phyloP scores from a whole-genome alignment of 2,329 filamentous ascomycete species.

The Calonectria pteridis region DNA sequence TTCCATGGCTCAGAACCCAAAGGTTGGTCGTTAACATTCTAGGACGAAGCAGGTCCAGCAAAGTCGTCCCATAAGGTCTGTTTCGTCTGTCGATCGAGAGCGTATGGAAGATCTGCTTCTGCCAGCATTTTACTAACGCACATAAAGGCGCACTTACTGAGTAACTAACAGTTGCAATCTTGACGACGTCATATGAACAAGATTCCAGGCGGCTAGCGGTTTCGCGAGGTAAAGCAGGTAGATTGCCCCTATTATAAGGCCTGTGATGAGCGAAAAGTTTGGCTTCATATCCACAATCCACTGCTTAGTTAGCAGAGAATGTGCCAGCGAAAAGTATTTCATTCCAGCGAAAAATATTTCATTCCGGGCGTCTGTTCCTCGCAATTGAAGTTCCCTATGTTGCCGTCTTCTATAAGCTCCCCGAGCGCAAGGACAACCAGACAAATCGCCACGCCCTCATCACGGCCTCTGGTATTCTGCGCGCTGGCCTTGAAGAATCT shows the following conservation, averaged over 20 bases:
- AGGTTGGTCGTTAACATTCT: constrained; percentile 35
- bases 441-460: background rate
- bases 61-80: constrained; percentile 33
- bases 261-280: constrained; percentile 10
- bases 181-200: constrained; percentile 38
- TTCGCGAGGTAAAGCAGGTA: constrained; percentile 33
- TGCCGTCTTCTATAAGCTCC: background rate
- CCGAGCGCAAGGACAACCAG: background rate
- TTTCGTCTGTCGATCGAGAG: constrained; percentile 23
- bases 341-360: background rate
- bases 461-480: background rate
- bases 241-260: constrained; percentile 29
- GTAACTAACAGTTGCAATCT: constrained; percentile 32
- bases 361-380: background rate
- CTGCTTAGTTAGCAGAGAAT: background rate
- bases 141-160: background rate
- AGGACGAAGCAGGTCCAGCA: constrained; percentile 44
- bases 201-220: constrained; percentile 35
- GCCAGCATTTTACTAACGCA: background rate
- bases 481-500: background rate
- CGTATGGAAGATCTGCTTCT: background rate
- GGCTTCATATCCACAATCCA: background rate
- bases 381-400: background rate
- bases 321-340: background rate
- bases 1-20: background rate